Evolutionary conservation across 2,329 filamentous ascomycete species (phyloP).

Genomic region (Zasmidium angulare): DNA sequence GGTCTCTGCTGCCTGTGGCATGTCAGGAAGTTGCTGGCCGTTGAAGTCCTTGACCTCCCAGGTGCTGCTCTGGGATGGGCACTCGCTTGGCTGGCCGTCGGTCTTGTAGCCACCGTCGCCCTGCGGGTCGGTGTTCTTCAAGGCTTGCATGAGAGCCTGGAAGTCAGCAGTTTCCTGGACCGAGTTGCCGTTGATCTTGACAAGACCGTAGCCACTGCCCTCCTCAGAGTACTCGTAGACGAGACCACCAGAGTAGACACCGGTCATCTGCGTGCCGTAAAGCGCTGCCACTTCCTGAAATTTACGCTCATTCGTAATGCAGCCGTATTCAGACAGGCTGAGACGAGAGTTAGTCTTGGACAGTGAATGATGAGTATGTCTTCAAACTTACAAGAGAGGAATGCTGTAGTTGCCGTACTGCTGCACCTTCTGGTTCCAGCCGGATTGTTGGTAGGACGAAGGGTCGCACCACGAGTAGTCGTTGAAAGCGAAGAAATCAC

Average conservation of each 20-base stretch:
- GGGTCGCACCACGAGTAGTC: slow-evolving; percentile 85
- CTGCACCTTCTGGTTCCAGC: slow-evolving; percentile 86
- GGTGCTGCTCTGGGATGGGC: slow-evolving; percentile 53
- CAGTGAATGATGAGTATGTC: no score
- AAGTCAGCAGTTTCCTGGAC: slow-evolving; percentile 63
- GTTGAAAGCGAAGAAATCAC: slow-evolving; percentile 87
- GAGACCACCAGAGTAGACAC: slow-evolving; percentile 89
- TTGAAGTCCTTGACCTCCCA: slow-evolving; percentile 56
- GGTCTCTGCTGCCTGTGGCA: slow-evolving; percentile 55
- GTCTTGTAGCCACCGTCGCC: slow-evolving; percentile 62
- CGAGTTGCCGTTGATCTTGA: slow-evolving; percentile 57
- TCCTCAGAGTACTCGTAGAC: slow-evolving; percentile 92
- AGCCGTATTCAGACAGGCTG: slow-evolving; percentile 88
- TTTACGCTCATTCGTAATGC: slow-evolving; percentile 75
- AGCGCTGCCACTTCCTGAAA: slow-evolving; percentile 79
- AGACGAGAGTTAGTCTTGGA: no score
- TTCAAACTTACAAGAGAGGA: slow-evolving; percentile 66
- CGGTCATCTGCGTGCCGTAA: slow-evolving; percentile 80
- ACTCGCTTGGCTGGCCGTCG: slow-evolving; percentile 52
- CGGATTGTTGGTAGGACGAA: slow-evolving; percentile 66
- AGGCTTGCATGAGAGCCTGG: slow-evolving; percentile 53
- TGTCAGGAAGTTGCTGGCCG: slow-evolving; percentile 53
- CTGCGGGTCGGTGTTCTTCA: slow-evolving; percentile 52
- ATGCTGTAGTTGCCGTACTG: slow-evolving; percentile 84
- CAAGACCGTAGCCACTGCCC: slow-evolving; percentile 75